Evolutionary conservation across 768 basidiomycete species (phyloP).

Genomic region (Agaricus sinodeliciosus): DNA sequence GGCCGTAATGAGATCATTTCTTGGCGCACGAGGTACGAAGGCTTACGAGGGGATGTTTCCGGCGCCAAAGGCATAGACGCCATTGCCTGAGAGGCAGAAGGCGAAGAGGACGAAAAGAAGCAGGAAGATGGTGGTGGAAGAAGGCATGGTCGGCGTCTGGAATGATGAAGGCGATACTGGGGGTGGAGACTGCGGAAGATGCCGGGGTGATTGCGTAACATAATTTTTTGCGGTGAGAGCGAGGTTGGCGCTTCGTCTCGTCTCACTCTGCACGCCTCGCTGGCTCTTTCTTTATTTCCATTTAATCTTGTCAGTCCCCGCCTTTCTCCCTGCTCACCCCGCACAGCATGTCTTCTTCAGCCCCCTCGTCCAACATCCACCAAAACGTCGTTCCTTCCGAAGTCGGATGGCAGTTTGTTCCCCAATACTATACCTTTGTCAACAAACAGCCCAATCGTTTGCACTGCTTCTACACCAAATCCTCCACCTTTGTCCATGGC

Average conservation of each 20-base stretch:
- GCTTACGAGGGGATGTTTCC: conserved; percentile 79
- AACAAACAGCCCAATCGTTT: conserved; percentile 96
- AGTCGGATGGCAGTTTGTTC: conserved; percentile 99
- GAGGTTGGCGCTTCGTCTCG: conserved; percentile 11
- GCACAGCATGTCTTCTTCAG: conserved; percentile 31
- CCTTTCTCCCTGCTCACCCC: conserved; percentile 14
- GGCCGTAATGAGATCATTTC: conserved; percentile 14
- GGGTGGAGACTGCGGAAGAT: conserved; percentile 10
- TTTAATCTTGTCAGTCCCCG: conserved; percentile 25
- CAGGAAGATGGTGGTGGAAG: conserved; percentile 32
- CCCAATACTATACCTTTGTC: conserved; percentile 98
- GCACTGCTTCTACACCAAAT: conserved; percentile 99
- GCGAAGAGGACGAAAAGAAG: conserved; percentile 45
- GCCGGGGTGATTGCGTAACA: conserved; percentile 13
- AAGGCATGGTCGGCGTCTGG: conserved; percentile 18
- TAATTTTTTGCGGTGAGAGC: conserved; percentile 11
- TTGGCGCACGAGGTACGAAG: background rate
- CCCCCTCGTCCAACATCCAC: conserved; percentile 35
- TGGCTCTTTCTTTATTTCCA: conserved; percentile 17
- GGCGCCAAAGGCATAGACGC: conserved; percentile 71
- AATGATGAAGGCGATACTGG: background rate
- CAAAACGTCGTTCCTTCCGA: conserved; percentile 80
- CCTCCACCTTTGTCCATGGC: conserved; percentile 94
- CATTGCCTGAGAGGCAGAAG: conserved; percentile 48
- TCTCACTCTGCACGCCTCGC: conserved; percentile 9